Evolutionary conservation across 495 filamentous ascomycete species (phyloP), one percentile per base, ranked within the genome.

Genomic region (Hypoxylon fragiforme): DNA sequence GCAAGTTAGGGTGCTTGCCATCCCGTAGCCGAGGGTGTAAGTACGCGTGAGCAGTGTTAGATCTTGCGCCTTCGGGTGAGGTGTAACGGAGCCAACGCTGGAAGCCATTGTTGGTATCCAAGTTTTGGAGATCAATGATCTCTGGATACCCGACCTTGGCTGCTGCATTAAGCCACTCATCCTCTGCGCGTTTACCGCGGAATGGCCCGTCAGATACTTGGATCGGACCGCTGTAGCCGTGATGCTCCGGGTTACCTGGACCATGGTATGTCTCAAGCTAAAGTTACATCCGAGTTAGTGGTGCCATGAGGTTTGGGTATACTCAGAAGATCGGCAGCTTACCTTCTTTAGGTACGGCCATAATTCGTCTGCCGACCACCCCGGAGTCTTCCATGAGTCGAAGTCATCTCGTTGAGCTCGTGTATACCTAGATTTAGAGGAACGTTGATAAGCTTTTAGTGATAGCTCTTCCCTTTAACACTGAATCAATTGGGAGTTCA

Each of bases 321-420:
- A 30, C 3, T 12, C 12, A 28, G 18, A 18, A 15, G 14, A 48
- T 16, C 44, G 45, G 6, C 1, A 21, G 19, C 15, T 34, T 62
- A 81, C 79, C 75, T 83, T 83, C 39, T 74, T 79, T 15, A 81
- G 31, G 42, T 72, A 76, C 6, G 80, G 81, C 49, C 76, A 39
- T 58, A 84, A 44, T 3, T 80, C 78, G 9, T 80, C 70, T 2
- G 69, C 69, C 2, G 64, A 63, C 81, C 81, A 84, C 1, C 81
- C 81, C 1, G 71, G 67, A 0, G 68, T 73, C 0, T 73, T 70
- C 80, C 79, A 83, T 3, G 69, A 61, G 43, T 85, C 79, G 44
- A 68, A 84, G 45, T 80, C 78, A 19, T 60, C 68, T 12, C 63
- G 50, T 41, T 73, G 71, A 24, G 64, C 69, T 7, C 69, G 64